Conservation (phyloP, 2,329 filamentous ascomycete species). For the Anthostomella pinea region DNA sequence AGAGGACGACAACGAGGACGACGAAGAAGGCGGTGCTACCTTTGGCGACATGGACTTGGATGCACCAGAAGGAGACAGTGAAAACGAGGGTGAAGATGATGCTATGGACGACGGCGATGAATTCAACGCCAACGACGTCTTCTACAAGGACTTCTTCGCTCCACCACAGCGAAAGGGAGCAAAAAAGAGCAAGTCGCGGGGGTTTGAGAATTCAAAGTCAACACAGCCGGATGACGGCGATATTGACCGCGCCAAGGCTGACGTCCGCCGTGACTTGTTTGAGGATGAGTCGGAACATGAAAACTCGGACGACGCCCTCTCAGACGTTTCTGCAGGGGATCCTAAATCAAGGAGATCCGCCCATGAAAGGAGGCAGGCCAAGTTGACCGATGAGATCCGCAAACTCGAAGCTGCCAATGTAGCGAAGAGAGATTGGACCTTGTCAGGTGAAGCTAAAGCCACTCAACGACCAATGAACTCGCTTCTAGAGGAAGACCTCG, state of each 20-base stretch:
- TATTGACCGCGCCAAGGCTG: slow-evolving; percentile 77
- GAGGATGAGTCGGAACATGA: slow-evolving; percentile 69
- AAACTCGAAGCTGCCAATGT: slow-evolving; percentile 86
- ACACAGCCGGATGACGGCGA: slow-evolving; percentile 58
- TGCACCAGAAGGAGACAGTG: slow-evolving; percentile 65
- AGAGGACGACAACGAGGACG: slow-evolving; percentile 65
- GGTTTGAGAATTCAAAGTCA: slow-evolving; percentile 39
- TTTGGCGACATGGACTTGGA: slow-evolving; percentile 78
- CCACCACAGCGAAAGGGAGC: slow-evolving; percentile 72
- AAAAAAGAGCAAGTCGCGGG: slow-evolving; percentile 48
- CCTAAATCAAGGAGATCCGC: slow-evolving; percentile 73
- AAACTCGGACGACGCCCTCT: slow-evolving; percentile 62
- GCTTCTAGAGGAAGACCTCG: slow-evolving; percentile 87
- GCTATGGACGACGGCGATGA: slow-evolving; percentile 54
- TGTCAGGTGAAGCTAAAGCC: slow-evolving; percentile 83
- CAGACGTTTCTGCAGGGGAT: slow-evolving; percentile 65
- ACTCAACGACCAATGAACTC: slow-evolving; percentile 84
- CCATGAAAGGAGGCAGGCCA: slow-evolving; percentile 83
- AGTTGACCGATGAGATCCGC: slow-evolving; percentile 85
- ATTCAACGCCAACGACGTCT: slow-evolving; percentile 80
- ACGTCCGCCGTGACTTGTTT: slow-evolving; percentile 87
- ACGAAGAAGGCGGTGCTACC: slow-evolving; percentile 75
- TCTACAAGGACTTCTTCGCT: slow-evolving; percentile 91
- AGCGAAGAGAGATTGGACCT: slow-evolving; percentile 85
- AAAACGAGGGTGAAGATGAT: slow-evolving; percentile 58